Percentiles rank a stretch among this genome's conserved stretches.
phyloP scores from a whole-genome alignment of 148 eudicot species.

The Drosera capensis region DNA sequence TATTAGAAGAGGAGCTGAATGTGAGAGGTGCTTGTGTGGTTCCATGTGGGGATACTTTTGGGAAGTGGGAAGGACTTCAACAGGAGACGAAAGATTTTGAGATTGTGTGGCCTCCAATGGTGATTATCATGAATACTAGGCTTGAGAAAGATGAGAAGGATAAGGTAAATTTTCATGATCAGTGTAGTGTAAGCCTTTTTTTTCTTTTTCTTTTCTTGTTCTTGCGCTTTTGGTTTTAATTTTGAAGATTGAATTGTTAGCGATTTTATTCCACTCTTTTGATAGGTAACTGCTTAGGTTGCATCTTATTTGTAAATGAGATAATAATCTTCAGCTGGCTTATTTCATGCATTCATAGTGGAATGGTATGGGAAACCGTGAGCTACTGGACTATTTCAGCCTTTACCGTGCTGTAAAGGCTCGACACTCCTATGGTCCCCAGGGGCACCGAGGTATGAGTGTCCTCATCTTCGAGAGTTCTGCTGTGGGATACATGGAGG shows the following conservation, averaged over 20 bases:
- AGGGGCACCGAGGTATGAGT: conserved; percentile 70
- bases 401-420: conserved; percentile 35
- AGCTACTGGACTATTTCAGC: conserved; percentile 50
- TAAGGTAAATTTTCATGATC: conserved; percentile 18
- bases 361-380: conserved; percentile 79
- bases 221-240: no score
- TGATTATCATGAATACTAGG: conserved; percentile 43
- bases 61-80: conserved; percentile 44
- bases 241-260: no score
- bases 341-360: conserved; percentile 23
- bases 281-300: not conserved
- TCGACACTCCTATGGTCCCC: conserved; percentile 71
- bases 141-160: conserved; percentile 51
- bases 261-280: not conserved
- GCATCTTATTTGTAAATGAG: not conserved
- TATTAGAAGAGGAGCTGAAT: conserved; percentile 57
- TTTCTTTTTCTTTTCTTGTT: no score
- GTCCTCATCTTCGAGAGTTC: conserved; percentile 52
- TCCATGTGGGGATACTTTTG: conserved; percentile 43
- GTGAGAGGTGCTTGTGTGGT: conserved; percentile 41
- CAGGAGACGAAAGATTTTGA: conserved; percentile 24
- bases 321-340: no score
- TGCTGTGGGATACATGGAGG: conserved; percentile 50
- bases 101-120: conserved; percentile 93
- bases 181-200: no score